Evolutionary conservation across 108 stramenopile genomes (phyloP).

Genomic region (Cyclotella atomus): DNA sequence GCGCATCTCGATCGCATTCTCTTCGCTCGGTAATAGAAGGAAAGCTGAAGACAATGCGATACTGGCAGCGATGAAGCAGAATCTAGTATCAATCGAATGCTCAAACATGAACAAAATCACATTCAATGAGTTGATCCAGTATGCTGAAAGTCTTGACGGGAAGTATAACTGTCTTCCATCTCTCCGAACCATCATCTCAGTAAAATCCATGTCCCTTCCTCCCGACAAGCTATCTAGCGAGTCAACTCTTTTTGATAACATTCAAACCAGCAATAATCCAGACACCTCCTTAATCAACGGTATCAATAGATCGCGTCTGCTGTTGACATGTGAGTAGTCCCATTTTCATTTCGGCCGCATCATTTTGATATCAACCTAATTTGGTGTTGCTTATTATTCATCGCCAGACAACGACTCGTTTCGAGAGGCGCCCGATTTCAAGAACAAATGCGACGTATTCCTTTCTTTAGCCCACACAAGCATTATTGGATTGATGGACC

Average conservation of each 20-base stretch:
- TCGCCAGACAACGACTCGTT: slow-evolving; percentile 28
- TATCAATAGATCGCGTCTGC: slow-evolving; percentile 20
- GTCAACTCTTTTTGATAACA: slow-evolving; percentile 15
- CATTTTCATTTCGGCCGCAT: too few species aligned
- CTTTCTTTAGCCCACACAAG: slow-evolving; percentile 1
- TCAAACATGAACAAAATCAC: slow-evolving; percentile 16
- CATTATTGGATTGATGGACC: neutral
- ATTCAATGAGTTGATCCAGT: slow-evolving; percentile 29
- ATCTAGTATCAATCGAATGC: slow-evolving; percentile 13
- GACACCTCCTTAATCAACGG: slow-evolving; percentile 6
- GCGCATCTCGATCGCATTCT: slow-evolving; percentile 28
- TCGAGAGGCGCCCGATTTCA: slow-evolving; percentile 12
- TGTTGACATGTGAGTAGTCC: slow-evolving; percentile 34
- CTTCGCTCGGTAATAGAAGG: slow-evolving; percentile 29
- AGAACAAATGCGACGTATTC: slow-evolving; percentile 9
- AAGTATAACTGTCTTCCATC: slow-evolving; percentile 17
- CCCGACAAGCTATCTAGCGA: slow-evolving; percentile 30
- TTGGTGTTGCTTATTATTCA: neutral
- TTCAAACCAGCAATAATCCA: neutral
- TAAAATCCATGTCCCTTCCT: slow-evolving; percentile 38
- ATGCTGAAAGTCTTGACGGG: slow-evolving; percentile 18
- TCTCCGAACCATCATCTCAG: slow-evolving; percentile 35
- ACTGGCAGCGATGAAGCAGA: slow-evolving; percentile 31
- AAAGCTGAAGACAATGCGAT: slow-evolving; percentile 51
- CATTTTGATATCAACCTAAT: neutral